phyloP scores from a whole-genome alignment of 1,139 yeast genomes.

The Chernovozyma aurita region DNA sequence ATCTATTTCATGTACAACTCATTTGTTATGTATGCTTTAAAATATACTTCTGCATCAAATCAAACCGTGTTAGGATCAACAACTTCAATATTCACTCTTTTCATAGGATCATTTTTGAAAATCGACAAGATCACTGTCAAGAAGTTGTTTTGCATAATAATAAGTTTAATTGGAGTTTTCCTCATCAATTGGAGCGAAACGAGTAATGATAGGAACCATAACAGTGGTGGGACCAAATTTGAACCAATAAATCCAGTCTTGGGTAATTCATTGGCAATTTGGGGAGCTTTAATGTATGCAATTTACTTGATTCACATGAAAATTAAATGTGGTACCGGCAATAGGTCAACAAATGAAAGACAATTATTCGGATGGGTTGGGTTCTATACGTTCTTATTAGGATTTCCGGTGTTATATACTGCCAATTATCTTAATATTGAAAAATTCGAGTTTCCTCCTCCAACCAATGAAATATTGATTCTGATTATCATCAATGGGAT shows the following conservation, averaged over 20 bases:
- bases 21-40: constrained; percentile 36
- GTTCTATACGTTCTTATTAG: constrained; percentile 30
- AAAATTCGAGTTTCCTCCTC: constrained; percentile 38
- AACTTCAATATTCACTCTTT: constrained; percentile 47
- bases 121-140: constrained; percentile 41
- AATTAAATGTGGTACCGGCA: constrained; percentile 39
- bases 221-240: constrained; percentile 18
- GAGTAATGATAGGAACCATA: constrained; percentile 12
- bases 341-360: constrained; percentile 43
- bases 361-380: constrained; percentile 48
- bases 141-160: constrained; percentile 40
- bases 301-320: constrained; percentile 41
- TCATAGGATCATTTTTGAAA: constrained; percentile 35
- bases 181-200: constrained; percentile 40
- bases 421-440: constrained; percentile 36
- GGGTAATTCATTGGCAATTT: constrained; percentile 44
- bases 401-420: constrained; percentile 33
- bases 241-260: constrained; percentile 36
- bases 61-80: constrained; percentile 50
- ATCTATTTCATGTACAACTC: constrained; percentile 42
- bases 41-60: constrained; percentile 51
- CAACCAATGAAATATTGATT: constrained; percentile 24
- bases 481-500: constrained; percentile 40
- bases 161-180: constrained; percentile 45
- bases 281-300: constrained; percentile 47